Base-by-base conservation (phyloP, 495 filamentous ascomycete species). In the Aspergillus indologenus region DNA sequence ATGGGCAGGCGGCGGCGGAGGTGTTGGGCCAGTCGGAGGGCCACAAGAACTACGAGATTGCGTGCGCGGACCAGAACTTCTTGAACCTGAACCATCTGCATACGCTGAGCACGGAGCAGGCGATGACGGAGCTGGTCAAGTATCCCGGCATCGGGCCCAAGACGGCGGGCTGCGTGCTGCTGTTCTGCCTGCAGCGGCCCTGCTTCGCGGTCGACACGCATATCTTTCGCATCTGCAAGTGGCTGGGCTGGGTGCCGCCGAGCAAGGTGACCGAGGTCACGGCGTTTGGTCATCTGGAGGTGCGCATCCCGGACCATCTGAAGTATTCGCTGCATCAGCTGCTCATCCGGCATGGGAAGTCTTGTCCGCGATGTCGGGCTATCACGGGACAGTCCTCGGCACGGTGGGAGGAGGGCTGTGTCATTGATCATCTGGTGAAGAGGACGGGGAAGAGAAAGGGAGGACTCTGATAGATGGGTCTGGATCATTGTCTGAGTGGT, bases 321-420 rank as follows among this genome's bases (percentile, higher is more conserved):
- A 98, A 98, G 71, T 98, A 97, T 62, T 79, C 86, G 2, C 81
- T 98, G 5, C 94, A 98, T 70, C 84, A 91, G 61, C 78, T 97
- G 0, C 84, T 98, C 45, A 93, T 97, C 53, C 81, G 81, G 3
- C 94, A 98, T 72, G 94, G 94, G 1, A 88, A 90, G 68, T 76
- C 73, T 0, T 98, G 94, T 74, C 82, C 81, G 5, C 80, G 89
- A 53, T 98, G 94, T 67, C 81, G 85, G 51, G 89, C 89, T 1
- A 63, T 69, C 40, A 81, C 78, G 1, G 75, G 79, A 0, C 63
- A 76, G 45, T 71, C 63, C 1, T 73, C 73, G 59, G 73, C 65
- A 12, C 77, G 73, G 0, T 81, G 80, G 80, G 71, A 73, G 0
- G 61, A 78, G 3, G 79, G 75, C 0, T 83, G 80, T 70, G 70